Evolutionary conservation across 1,284 basidiomycete genomes (phyloP).

Genomic region (Heterobasidion occidentale): DNA sequence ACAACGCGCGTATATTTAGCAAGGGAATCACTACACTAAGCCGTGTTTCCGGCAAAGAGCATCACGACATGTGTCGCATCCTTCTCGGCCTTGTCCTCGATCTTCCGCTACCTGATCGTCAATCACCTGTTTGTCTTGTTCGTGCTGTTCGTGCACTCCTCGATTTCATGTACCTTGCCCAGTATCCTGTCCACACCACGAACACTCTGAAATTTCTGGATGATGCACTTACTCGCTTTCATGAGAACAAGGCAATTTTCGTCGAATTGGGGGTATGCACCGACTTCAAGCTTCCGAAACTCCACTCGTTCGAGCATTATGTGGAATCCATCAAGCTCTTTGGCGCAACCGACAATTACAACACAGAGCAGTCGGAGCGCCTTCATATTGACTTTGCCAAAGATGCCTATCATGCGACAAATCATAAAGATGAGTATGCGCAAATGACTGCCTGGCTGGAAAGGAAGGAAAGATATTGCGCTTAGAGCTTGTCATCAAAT

Average conservation of each 20-base stretch:
- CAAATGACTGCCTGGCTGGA: constrained; percentile 20
- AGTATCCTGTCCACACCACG: constrained; percentile 21
- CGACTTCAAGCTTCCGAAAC: constrained; percentile 17
- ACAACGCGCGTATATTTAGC: constrained; percentile 26
- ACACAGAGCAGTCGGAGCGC: constrained; percentile 11
- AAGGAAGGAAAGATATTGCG: neutral
- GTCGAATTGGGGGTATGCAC: constrained; percentile 4
- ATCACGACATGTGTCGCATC: constrained; percentile 24
- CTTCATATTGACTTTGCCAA: constrained; percentile 9
- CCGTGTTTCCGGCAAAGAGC: constrained; percentile 23
- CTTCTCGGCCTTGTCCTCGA: constrained; percentile 20
- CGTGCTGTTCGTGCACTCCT: constrained; percentile 18
- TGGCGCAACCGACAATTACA: constrained; percentile 10
- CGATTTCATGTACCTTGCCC: constrained; percentile 28
- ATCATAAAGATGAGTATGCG: constrained; percentile 16
- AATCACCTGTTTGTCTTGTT: constrained; percentile 8
- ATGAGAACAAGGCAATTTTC: constrained; percentile 13
- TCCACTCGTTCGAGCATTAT: neutral
- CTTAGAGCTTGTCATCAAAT: neutral
- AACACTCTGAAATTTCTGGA: constrained; percentile 4
- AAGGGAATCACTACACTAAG: constrained; percentile 29
- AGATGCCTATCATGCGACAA: constrained; percentile 15
- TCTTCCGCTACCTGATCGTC: constrained; percentile 8
- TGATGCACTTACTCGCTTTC: constrained; percentile 9
- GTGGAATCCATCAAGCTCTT: neutral